Evolutionary conservation across 73 alveolate genomes (phyloP).

Genomic region (Paramecium tetraurelia): DNA sequence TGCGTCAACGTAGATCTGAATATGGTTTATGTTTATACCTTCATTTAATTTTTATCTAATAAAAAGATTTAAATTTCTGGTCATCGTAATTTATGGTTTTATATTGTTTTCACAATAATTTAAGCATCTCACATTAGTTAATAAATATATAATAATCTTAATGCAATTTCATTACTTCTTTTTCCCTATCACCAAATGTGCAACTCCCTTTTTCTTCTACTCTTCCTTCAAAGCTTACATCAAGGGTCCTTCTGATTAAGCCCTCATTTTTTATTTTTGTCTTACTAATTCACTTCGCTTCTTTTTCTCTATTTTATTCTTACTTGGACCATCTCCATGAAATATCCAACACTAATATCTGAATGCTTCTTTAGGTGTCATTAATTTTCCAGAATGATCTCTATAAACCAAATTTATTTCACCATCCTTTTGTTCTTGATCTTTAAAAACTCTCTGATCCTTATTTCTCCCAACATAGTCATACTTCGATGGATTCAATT

Average conservation of each 20-base stretch:
- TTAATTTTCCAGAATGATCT: constrained; percentile 57
- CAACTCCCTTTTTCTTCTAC: background rate
- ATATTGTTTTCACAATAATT: background rate
- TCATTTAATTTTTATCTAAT: constrained; percentile 52
- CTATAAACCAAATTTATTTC: constrained; percentile 47
- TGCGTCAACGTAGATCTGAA: constrained; percentile 50
- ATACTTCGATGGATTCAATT: background rate
- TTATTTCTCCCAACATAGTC: constrained; percentile 46
- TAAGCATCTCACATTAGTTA: background rate
- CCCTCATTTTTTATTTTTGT: constrained; percentile 9
- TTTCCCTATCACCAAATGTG: background rate
- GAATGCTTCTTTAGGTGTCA: constrained; percentile 62
- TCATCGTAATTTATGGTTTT: background rate
- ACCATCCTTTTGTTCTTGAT: constrained; percentile 10
- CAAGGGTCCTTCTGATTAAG: constrained; percentile 27
- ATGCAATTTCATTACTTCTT: background rate
- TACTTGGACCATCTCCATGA: constrained; percentile 62
- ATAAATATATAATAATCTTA: background rate
- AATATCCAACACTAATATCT: constrained; percentile 59
- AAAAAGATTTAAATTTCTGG: constrained; percentile 33
- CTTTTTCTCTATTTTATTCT: constrained; percentile 52
- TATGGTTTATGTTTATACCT: background rate
- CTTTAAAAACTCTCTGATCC: constrained; percentile 19
- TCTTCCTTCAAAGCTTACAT: constrained; percentile 27
- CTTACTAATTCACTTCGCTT: constrained; percentile 15